A percentile compares a stretch with the other conserved stretches of the same genome.
phyloP scores from a whole-genome alignment of 176 grass and related monocot species.

The Aegilops longissima region DNA sequence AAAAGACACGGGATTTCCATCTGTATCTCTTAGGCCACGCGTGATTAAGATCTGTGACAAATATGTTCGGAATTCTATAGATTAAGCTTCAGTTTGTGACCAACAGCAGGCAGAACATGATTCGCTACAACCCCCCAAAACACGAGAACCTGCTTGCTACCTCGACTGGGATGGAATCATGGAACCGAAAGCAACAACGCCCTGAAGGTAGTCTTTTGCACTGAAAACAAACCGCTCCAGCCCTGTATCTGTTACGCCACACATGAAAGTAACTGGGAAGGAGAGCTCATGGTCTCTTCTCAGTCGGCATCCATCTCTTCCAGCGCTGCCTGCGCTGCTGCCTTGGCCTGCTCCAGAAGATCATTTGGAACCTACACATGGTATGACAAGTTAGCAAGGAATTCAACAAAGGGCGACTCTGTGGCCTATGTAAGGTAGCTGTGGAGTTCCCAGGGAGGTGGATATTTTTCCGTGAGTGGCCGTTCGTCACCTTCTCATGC shows the following conservation, averaged over 20 bases:
- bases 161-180: not conserved
- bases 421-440: not conserved
- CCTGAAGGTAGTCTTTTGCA: not conserved
- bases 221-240: not conserved
- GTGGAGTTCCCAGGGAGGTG: not conserved
- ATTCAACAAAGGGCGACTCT: not conserved
- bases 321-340: constrained; percentile 59
- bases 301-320: constrained; percentile 89
- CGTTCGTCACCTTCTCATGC: constrained; percentile 56
- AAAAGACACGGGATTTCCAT: too few species aligned
- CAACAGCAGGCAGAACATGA: not conserved
- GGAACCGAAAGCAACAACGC: not conserved
- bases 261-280: not conserved
- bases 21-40: too few species aligned
- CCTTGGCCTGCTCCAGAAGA: constrained; percentile 62
- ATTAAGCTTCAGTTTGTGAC: not conserved
- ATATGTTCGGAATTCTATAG: not conserved
- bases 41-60: too few species aligned
- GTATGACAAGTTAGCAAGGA: not conserved
- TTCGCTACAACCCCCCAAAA: not conserved
- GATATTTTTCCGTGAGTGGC: not conserved
- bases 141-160: not conserved
- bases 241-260: not conserved
- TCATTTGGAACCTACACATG: constrained; percentile 50
- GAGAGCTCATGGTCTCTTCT: not conserved